These are phyloP conservation scores for Calycina marina DNA, from an alignment of 2,329 filamentous ascomycete genomes.

Conservation along the genomic window DNA sequence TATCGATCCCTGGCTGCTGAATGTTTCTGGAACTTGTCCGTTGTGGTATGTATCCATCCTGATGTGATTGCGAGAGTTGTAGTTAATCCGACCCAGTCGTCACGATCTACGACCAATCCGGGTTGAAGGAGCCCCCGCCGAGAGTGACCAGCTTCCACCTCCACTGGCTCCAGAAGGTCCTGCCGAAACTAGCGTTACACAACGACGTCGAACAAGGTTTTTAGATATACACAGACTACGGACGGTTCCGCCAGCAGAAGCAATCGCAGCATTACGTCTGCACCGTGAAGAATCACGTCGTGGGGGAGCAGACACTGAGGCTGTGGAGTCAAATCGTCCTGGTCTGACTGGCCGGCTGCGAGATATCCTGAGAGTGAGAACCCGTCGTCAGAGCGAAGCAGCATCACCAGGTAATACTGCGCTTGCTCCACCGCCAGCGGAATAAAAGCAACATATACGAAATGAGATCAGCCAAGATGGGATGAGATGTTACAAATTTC, in stretches of 20 bases:
- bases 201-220: too few species aligned
- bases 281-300: constrained; percentile 26
- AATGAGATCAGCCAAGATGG: too few species aligned
- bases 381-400: constrained; percentile 11
- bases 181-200: constrained; percentile 27
- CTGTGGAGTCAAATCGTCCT: constrained; percentile 16
- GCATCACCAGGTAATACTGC: background rate
- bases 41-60: constrained; percentile 39
- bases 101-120: constrained; percentile 21
- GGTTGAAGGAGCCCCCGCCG: background rate
- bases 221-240: constrained; percentile 42
- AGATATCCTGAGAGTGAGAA: constrained; percentile 18
- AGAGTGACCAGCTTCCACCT: constrained; percentile 1
- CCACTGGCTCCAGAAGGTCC: constrained; percentile 8
- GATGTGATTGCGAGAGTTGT: background rate
- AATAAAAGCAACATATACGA: too few species aligned
- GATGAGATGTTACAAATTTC: too few species aligned
- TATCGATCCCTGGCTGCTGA: constrained; percentile 55
- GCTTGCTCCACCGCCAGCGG: background rate
- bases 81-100: constrained; percentile 19
- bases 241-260: constrained; percentile 44
- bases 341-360: constrained; percentile 17
- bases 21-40: constrained; percentile 55
- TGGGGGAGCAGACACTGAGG: constrained; percentile 7
- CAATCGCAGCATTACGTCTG: constrained; percentile 42